Base-by-base conservation (phyloP, 257 asterid genomes). In the Mentha longifolia region DNA sequence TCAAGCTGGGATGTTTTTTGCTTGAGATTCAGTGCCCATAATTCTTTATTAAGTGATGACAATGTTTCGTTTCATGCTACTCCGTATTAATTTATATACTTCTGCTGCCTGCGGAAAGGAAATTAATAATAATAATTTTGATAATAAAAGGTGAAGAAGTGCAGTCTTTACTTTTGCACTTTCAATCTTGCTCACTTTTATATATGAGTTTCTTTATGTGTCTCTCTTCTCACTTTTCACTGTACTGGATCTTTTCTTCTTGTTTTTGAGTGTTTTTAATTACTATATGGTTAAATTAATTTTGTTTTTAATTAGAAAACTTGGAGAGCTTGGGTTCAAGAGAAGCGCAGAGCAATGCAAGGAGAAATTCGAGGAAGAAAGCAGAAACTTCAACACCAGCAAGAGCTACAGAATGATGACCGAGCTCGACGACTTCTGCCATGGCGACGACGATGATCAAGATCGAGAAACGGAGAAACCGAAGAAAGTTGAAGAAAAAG, bases 311-410 rank as follows among this genome's bases (percentile, higher is more conserved):
- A 65, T 33, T 80, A 91, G 97, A 78, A 91, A 87, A 81, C 86
- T 91, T 0, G 89, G 59, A 47, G 95, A 87, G 70, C 74, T 84
- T 60, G 97, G 96, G 15, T 85, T 63, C 72, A 81, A 74, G 61
- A 82, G 95, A 56, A 84, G 82, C 68, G 88, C 85, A 10, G 89
- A 84, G 31, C 77, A 91, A 31, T 91, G 96, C 86, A 91, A 87
- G 71, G 88, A 83, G 74, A 91, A 84, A 59, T 89, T 84, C 43
- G 97, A 87, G 37, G 89, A 87, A 35, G 88, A 85, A 61, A 84
- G 84, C 79, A 65, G 82, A 57, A 64, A 81, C 37, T 85, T 78
- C 50, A 73, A 79, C 77, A 70, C 37, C 49, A 71, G 68, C 76
- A 85, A 79, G 63, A 80, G 39, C 72, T 65, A 71, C 77, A 75